Evolutionary conservation across 805 yeast species (phyloP).

Genomic region (Middelhovenomyces tepae): DNA sequence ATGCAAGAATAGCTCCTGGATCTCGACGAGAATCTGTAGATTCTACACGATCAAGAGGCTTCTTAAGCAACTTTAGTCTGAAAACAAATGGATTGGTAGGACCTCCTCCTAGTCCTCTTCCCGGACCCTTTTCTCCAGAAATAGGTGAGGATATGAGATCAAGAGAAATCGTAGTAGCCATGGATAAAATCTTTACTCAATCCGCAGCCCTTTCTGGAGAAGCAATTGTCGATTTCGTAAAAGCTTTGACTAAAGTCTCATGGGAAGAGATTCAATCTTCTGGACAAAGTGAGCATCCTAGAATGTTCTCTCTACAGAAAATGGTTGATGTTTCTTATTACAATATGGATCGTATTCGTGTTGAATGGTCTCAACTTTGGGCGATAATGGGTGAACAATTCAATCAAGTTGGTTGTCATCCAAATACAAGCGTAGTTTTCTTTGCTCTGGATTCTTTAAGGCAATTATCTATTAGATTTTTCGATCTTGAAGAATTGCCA

Average conservation of each 20-base stretch:
- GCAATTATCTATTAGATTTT: conserved; percentile 84
- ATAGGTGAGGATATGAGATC: conserved; percentile 27
- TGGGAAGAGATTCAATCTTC: conserved; percentile 86
- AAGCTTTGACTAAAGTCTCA: conserved; percentile 78
- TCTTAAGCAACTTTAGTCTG: conserved; percentile 5
- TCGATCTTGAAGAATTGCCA: conserved; percentile 87
- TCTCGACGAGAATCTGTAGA: conserved; percentile 28
- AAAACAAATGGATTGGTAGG: conserved; percentile 1
- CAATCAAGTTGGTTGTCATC: conserved; percentile 73
- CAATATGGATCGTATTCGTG: conserved; percentile 91
- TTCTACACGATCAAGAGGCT: conserved; percentile 1
- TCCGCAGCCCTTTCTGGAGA: conserved; percentile 71
- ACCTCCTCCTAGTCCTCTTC: conserved; percentile 11
- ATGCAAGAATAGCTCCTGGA: conserved; percentile 56
- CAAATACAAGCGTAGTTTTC: conserved; percentile 65
- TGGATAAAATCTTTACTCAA: conserved; percentile 81
- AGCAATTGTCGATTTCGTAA: conserved; percentile 80
- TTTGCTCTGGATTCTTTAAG: conserved; percentile 92
- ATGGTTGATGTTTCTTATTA: conserved; percentile 97
- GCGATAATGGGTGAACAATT: conserved; percentile 84
- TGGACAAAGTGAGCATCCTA: conserved; percentile 70
- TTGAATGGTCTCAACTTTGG: conserved; percentile 97
- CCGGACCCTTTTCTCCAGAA: conserved; percentile 17
- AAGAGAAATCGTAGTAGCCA: conserved; percentile 36
- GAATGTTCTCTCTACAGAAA: conserved; percentile 88